These are phyloP conservation scores for Verticillium alfalfae DNA, from an alignment of 2,329 filamentous ascomycete species.

Conservation along the genomic window DNA sequence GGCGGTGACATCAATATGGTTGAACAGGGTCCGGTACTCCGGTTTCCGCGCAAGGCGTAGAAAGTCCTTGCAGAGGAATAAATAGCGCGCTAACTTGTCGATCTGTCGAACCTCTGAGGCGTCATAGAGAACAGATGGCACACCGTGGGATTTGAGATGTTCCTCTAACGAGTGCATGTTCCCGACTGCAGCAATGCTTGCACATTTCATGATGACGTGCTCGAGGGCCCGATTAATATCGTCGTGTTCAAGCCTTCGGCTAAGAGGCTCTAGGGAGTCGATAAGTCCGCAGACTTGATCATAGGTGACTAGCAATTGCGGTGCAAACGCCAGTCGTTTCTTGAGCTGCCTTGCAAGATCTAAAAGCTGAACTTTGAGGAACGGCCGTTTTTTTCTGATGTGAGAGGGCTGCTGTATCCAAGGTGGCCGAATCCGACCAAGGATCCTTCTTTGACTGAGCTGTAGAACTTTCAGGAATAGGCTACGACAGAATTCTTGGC, in stretches of 20 bases:
- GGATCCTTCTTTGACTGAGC: background rate
- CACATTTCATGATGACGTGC: background rate
- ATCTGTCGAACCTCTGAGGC: background rate
- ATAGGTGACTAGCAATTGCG: background rate
- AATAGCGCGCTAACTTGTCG: constrained; percentile 1
- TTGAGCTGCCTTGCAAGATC: background rate
- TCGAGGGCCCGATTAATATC: background rate
- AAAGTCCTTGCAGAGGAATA: constrained; percentile 2
- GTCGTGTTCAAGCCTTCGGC: background rate
- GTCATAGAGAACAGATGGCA: background rate
- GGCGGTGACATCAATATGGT: background rate
- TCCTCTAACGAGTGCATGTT: background rate
- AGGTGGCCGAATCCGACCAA: background rate
- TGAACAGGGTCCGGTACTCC: background rate
- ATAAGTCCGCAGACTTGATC: background rate
- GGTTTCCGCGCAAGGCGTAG: background rate
- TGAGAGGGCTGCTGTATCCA: background rate
- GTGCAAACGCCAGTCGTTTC: background rate
- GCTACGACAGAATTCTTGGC: background rate
- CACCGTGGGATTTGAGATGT: background rate
- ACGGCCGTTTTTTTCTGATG: background rate
- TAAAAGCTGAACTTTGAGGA: background rate
- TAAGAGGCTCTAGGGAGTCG: background rate
- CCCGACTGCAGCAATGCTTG: background rate
- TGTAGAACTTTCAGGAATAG: background rate